phyloP scores from a whole-genome alignment of 1,139 yeast genomes.

The Zygosaccharomyces pseudobailii region DNA sequence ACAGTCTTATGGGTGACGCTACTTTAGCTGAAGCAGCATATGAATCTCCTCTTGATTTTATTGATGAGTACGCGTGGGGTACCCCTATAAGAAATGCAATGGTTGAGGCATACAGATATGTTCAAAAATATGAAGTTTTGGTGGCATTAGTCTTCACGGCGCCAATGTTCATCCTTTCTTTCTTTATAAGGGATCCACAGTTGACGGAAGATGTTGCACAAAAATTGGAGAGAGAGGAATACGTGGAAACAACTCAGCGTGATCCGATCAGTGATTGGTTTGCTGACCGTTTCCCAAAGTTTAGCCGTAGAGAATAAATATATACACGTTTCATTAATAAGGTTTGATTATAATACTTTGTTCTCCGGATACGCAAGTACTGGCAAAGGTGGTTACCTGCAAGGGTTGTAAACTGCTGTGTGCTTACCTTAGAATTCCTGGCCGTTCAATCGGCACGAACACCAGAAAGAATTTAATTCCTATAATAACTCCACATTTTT shows the following conservation, averaged over 20 bases:
- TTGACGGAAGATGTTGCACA: slow-evolving; percentile 36
- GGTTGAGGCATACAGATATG: slow-evolving; percentile 53
- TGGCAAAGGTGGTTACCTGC: too few relatives aligned
- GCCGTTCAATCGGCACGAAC: too few relatives aligned
- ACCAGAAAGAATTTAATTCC: too few relatives aligned
- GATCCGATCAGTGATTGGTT: slow-evolving; percentile 37
- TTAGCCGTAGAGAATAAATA: slow-evolving; percentile 3
- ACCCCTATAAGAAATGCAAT: slow-evolving; percentile 53
- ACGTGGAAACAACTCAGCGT: slow-evolving; percentile 35
- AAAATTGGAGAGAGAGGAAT: slow-evolving; percentile 40
- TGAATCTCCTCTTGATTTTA: slow-evolving; percentile 47
- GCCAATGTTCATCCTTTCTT: slow-evolving; percentile 45
- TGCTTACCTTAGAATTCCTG: too few relatives aligned
- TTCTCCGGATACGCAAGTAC: not conserved
- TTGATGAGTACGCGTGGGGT: slow-evolving; percentile 50
- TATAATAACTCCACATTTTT: too few relatives aligned
- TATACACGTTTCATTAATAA: too few relatives aligned
- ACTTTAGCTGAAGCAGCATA: slow-evolving; percentile 48
- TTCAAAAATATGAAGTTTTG: slow-evolving; percentile 54
- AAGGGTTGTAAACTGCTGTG: too few relatives aligned
- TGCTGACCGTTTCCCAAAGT: slow-evolving; percentile 5
- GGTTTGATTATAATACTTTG: not conserved
- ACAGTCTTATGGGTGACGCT: slow-evolving; percentile 22
- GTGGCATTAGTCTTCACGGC: slow-evolving; percentile 54
- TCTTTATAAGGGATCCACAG: slow-evolving; percentile 53